Evolutionary conservation across 176 grass and related monocot species (phyloP).

Genomic region (Cocos nucifera): DNA sequence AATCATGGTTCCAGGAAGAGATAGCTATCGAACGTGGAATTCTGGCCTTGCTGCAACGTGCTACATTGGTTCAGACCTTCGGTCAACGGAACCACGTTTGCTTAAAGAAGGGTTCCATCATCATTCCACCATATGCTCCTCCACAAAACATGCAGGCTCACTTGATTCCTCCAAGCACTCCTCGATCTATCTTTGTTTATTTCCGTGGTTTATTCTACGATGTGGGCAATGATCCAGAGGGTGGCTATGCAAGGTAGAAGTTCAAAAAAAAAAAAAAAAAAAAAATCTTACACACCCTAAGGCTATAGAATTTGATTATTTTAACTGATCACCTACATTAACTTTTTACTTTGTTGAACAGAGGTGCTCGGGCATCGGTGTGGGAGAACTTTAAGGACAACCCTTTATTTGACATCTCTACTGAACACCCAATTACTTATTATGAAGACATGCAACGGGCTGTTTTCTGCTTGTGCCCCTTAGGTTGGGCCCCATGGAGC

Average conservation of each 20-base stretch:
- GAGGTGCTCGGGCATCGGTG: conserved; percentile 74
- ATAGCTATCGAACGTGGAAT: conserved; percentile 78
- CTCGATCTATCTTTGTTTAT: conserved; percentile 80
- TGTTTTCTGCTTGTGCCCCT: conserved; percentile 81
- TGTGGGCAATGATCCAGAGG: conserved; percentile 77
- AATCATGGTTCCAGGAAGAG: conserved; percentile 56
- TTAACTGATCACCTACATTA: background rate
- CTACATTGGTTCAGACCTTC: conserved; percentile 90
- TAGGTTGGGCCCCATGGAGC: conserved; percentile 98
- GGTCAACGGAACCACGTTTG: conserved; percentile 95
- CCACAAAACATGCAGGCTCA: conserved; percentile 81
- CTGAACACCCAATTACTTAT: conserved; percentile 70
- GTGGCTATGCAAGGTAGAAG: conserved; percentile 39
- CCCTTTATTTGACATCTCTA: conserved; percentile 88
- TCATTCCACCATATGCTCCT: conserved; percentile 79
- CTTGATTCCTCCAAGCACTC: conserved; percentile 64
- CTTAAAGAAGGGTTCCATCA: conserved; percentile 83
- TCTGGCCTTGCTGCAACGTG: conserved; percentile 72
- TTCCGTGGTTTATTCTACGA: conserved; percentile 94
- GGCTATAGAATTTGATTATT: no score
- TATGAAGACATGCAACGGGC: conserved; percentile 95
- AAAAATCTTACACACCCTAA: no score
- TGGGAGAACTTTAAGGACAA: conserved; percentile 99
- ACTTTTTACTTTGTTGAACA: conserved; percentile 21
- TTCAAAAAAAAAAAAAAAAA: no score